A percentile compares a stretch with the other conserved stretches of the same genome.
Conservation (phyloP, 257 asterid species). For the Scutellaria minor region DNA sequence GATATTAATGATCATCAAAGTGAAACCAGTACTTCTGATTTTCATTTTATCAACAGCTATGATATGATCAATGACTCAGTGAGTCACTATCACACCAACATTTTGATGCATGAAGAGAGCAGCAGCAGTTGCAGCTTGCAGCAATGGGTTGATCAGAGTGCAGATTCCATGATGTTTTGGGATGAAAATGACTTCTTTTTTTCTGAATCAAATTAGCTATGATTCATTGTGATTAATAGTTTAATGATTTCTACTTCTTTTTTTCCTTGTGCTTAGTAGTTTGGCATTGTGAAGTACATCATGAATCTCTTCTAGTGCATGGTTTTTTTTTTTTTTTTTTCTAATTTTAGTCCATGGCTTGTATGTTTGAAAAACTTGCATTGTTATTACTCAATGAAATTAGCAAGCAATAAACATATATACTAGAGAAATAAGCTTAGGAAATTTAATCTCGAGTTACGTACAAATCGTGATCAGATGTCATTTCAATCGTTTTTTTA, state of each 20-base stretch:
- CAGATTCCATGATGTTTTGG: slow-evolving; percentile 56
- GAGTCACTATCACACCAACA: slow-evolving; percentile 29
- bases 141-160: slow-evolving; percentile 41
- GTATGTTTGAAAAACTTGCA: too few species aligned
- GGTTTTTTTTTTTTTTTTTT: too few species aligned
- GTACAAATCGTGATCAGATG: too few species aligned
- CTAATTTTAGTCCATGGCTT: too few species aligned
- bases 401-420: too few species aligned
- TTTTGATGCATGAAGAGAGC: slow-evolving; percentile 24
- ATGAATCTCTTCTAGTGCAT: background rate
- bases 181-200: slow-evolving; percentile 21
- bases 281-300: background rate
- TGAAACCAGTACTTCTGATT: background rate
- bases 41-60: slow-evolving; percentile 18
- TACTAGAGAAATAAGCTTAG: too few species aligned
- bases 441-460: too few species aligned
- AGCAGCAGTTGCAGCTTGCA: slow-evolving; percentile 14
- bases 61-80: slow-evolving; percentile 38
- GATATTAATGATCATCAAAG: background rate
- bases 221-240: background rate
- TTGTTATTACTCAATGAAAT: too few species aligned
- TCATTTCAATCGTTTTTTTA: too few species aligned
- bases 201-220: background rate
- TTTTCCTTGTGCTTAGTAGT: background rate
- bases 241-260: too few species aligned